Evolutionary conservation across 1,284 basidiomycete species (phyloP).

Genomic region (Papiliotrema flavescens): DNA sequence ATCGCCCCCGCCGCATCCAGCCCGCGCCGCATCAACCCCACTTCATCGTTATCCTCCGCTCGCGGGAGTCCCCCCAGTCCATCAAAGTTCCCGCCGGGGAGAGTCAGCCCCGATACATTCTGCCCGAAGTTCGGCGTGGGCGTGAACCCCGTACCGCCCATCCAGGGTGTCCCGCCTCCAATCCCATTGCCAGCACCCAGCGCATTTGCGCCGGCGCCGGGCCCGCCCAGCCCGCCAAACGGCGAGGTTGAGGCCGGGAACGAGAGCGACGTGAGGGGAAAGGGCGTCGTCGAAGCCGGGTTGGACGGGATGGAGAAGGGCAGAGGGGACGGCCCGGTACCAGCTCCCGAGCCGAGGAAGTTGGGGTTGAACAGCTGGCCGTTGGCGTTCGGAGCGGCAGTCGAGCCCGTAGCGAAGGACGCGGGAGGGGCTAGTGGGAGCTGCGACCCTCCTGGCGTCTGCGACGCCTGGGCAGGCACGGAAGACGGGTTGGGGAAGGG

Average conservation of each 20-base stretch:
- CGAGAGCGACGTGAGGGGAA: neutral
- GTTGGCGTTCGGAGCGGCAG: neutral
- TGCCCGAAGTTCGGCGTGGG: neutral
- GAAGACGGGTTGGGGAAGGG: constrained; percentile 1
- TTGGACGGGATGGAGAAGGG: constrained; percentile 1
- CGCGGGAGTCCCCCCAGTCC: neutral
- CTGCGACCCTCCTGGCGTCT: too few relatives aligned
- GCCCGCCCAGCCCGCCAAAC: too few relatives aligned
- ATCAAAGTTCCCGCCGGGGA: neutral
- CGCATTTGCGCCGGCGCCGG: neutral
- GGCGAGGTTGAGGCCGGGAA: neutral
- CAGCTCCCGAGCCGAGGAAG: neutral
- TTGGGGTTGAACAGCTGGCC: neutral
- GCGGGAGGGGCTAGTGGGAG: too few relatives aligned
- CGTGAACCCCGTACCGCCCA: neutral
- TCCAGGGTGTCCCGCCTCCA: neutral
- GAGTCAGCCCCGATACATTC: neutral
- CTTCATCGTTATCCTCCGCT: neutral
- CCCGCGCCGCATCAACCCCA: neutral
- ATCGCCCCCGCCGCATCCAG: neutral
- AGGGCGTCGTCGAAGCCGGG: neutral
- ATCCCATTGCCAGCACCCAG: neutral
- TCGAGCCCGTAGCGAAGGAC: too few relatives aligned
- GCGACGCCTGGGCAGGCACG: neutral
- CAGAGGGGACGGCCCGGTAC: neutral